Evolutionary conservation across 352 stramenopile species (phyloP).

Genomic region (Pythium monospermum): DNA sequence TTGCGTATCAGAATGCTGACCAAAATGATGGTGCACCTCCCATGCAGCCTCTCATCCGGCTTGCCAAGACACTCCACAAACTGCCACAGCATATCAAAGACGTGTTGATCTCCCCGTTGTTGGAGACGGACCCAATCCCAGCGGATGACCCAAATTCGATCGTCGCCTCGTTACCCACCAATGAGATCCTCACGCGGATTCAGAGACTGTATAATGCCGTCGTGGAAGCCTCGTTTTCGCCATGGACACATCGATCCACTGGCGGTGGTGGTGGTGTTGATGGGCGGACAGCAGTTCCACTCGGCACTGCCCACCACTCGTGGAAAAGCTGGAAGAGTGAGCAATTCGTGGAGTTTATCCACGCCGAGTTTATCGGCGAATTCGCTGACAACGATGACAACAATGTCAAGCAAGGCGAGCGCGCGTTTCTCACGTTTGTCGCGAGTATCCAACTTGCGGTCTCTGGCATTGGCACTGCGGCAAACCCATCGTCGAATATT

Average conservation of each 20-base stretch:
- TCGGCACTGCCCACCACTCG: neutral
- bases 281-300: constrained; percentile 2
- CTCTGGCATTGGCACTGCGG: neutral
- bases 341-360: constrained; percentile 29
- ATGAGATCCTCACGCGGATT: constrained; percentile 32
- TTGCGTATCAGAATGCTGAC: neutral
- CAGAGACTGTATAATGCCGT: constrained; percentile 27
- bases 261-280: no score
- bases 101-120: constrained; percentile 23
- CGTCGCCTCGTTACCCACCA: constrained; percentile 20
- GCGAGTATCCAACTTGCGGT: constrained; percentile 35
- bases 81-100: constrained; percentile 31
- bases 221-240: constrained; percentile 8
- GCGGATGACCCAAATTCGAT: constrained; percentile 15
- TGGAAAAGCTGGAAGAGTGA: constrained; percentile 24
- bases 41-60: constrained; percentile 20
- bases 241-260: neutral
- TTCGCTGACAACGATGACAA: constrained; percentile 25
- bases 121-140: constrained; percentile 18
- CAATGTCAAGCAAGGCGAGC: constrained; percentile 22
- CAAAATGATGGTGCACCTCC: neutral
- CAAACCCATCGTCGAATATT: neutral
- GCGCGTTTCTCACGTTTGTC: constrained; percentile 32
- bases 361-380: constrained; percentile 25
- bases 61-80: constrained; percentile 28